Conservation (phyloP, 352 stramenopile species). For the Globisporangium nunn region DNA sequence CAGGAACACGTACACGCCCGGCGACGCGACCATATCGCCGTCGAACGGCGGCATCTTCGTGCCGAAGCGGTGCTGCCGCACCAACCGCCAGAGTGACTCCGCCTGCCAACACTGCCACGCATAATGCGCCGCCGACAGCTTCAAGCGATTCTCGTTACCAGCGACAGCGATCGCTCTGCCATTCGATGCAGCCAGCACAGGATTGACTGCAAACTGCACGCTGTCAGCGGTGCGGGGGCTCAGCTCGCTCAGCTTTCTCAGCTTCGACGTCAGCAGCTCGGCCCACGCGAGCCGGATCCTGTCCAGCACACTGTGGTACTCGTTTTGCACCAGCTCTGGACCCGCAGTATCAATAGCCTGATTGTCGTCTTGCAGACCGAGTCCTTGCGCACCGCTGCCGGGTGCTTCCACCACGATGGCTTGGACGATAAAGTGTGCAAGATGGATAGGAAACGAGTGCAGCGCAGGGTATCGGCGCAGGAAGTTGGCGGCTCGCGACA, state of each 20-base stretch:
- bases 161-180: not conserved
- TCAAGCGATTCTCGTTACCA: not conserved
- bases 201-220: not conserved
- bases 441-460: conserved; percentile 26
- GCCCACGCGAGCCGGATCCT: conserved; percentile 27
- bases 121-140: not conserved
- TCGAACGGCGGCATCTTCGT: conserved; percentile 14
- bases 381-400: not conserved
- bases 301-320: conserved; percentile 23
- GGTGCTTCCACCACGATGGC: conserved; percentile 27
- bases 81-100: conserved; percentile 19
- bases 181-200: not conserved
- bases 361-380: not conserved
- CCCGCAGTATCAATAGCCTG: not conserved
- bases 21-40: conserved; percentile 17
- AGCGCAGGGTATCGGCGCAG: conserved; percentile 28
- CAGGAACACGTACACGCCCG: conserved; percentile 43
- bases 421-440: conserved; percentile 53
- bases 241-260: conserved; percentile 13
- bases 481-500: conserved; percentile 28
- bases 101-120: conserved; percentile 18
- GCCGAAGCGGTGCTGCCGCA: conserved; percentile 15
- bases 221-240: conserved; percentile 1
- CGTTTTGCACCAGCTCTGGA: conserved; percentile 8
- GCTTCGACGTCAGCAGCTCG: conserved; percentile 13